phyloP scores from a whole-genome alignment of 2,329 filamentous ascomycete species.

The Aureobasidium melanogenum region DNA sequence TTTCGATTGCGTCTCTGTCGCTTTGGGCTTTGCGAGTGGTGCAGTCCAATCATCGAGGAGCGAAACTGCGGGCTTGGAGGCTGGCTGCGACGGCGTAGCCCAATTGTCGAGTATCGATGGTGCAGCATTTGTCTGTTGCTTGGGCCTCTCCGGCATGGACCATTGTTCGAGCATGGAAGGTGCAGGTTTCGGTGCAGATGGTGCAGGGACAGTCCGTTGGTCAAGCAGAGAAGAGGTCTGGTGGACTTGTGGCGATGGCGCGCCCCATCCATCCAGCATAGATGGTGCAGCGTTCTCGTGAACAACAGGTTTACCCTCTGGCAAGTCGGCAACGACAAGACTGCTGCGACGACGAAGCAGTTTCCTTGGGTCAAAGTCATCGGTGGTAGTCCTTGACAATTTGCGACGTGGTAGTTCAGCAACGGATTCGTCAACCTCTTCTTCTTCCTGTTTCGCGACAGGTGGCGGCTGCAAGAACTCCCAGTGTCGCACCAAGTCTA shows the following conservation, averaged over 20 bases:
- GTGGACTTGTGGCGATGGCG: constrained; percentile 13
- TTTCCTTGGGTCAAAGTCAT: constrained; percentile 52
- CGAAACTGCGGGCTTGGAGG: constrained; percentile 24
- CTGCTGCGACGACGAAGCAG: constrained; percentile 64
- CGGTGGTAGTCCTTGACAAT: constrained; percentile 14
- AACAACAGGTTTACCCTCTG: constrained; percentile 24
- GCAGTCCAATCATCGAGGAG: constrained; percentile 16
- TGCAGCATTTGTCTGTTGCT: constrained; percentile 6
- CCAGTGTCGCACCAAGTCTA: constrained; percentile 79
- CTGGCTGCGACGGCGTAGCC: neutral
- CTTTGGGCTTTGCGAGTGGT: neutral
- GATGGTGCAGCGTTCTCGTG: constrained; percentile 29
- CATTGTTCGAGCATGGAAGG: constrained; percentile 20
- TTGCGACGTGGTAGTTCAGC: constrained; percentile 12
- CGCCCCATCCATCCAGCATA: constrained; percentile 17
- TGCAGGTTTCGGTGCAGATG: constrained; percentile 5
- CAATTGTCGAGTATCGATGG: neutral
- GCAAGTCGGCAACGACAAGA: constrained; percentile 69
- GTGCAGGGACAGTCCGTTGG: constrained; percentile 10
- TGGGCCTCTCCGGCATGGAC: constrained; percentile 3
- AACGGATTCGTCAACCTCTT: constrained; percentile 24
- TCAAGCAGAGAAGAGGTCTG: constrained; percentile 24
- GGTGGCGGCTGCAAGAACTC: constrained; percentile 46
- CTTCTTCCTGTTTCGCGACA: neutral
- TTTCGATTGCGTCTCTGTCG: neutral